phyloP scores from a whole-genome alignment of 164 flowering plant species.

The Akebia trifoliata region DNA sequence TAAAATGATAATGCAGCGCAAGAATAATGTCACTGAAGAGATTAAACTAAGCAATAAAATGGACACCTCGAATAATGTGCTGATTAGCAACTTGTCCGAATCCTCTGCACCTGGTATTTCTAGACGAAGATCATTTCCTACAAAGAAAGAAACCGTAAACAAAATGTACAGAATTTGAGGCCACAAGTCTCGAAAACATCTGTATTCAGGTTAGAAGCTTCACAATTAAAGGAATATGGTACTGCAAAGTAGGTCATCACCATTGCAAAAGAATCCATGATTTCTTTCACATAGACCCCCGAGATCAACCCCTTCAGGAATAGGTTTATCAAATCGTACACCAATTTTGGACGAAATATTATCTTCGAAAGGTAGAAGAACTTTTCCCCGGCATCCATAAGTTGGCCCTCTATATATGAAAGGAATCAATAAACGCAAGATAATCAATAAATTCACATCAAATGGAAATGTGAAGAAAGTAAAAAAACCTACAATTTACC shows the following conservation, averaged over 20 bases:
- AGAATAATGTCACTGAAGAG: background rate
- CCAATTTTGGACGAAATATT: constrained; percentile 75
- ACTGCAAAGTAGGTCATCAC: constrained; percentile 27
- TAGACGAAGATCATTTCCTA: constrained; percentile 67
- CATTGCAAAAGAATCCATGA: constrained; percentile 84
- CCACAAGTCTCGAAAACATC: background rate
- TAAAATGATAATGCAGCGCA: background rate
- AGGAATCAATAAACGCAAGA: background rate
- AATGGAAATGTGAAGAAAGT: too few relatives aligned
- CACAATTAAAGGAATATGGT: background rate
- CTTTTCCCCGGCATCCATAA: constrained; percentile 68
- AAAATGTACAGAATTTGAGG: background rate
- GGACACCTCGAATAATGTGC: constrained; percentile 74
- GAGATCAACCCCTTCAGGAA: constrained; percentile 84
- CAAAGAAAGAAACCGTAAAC: constrained; percentile 11
- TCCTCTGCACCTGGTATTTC: constrained; percentile 60
- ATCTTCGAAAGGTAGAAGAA: constrained; percentile 66
- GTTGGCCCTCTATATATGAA: constrained; percentile 58
- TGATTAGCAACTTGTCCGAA: constrained; percentile 62
- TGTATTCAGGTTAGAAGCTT: background rate
- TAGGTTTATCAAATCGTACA: constrained; percentile 71
- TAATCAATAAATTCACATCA: too few relatives aligned
- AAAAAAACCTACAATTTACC: too few relatives aligned
- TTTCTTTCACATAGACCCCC: constrained; percentile 68
- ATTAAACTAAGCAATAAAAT: constrained; percentile 1